Conservation (phyloP, 129 eudicot species). For the Apium graveolens region DNA sequence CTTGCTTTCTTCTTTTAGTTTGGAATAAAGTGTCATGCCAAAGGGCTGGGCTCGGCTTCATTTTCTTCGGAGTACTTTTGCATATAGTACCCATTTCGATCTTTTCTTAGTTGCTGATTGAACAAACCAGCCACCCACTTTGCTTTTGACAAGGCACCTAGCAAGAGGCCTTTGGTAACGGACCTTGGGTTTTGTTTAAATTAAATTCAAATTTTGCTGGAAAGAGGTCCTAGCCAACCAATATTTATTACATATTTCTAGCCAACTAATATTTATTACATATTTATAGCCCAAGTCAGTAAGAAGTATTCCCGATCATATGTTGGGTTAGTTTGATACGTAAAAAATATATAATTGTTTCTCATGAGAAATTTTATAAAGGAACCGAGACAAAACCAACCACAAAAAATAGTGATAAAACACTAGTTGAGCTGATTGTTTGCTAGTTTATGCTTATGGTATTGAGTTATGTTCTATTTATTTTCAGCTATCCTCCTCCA, state of each 20-base stretch:
- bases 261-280: not conserved
- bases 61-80: not conserved
- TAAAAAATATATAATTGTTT: not conserved
- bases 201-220: not conserved
- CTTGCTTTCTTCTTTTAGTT: not conserved
- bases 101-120: not conserved
- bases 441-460: constrained; percentile 9
- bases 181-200: not conserved
- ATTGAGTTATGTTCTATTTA: constrained; percentile 10
- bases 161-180: not conserved
- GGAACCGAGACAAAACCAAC: not conserved
- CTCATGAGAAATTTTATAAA: not conserved
- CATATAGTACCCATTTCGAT: not conserved
- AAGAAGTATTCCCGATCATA: not conserved
- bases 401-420: not conserved
- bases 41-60: not conserved
- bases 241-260: not conserved
- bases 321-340: not conserved
- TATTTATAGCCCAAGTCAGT: not conserved
- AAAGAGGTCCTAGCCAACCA: not conserved
- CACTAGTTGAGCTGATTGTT: not conserved
- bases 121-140: not conserved
- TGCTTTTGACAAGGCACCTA: not conserved
- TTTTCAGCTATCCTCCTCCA: constrained; percentile 80
- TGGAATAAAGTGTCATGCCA: not conserved